A percentile compares a stretch with the other conserved stretches of the same genome.
These are phyloP conservation scores for Exophiala alcalophila DNA, from an alignment of 2,329 filamentous ascomycete species.

Conservation along the genomic window DNA sequence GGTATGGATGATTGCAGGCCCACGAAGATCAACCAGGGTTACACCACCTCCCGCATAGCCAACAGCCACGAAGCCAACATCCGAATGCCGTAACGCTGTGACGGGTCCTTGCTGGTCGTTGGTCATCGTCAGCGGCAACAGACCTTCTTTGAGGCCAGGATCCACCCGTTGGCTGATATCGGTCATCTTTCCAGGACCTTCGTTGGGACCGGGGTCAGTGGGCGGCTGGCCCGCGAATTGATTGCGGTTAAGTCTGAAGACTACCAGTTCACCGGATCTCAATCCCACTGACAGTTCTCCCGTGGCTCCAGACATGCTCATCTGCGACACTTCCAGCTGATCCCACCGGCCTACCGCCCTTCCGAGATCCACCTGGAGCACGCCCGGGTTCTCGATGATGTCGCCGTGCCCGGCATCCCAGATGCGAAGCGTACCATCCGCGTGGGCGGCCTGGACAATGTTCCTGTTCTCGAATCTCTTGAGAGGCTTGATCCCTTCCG, in stretches of 20 bases:
- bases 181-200: constrained; percentile 67
- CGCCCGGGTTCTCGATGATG: constrained; percentile 80
- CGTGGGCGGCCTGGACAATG: constrained; percentile 81
- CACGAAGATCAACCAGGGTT: constrained; percentile 80
- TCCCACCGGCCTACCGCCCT: constrained; percentile 76
- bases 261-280: constrained; percentile 73
- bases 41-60: constrained; percentile 81
- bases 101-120: constrained; percentile 80
- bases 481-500: constrained; percentile 64
- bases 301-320: constrained; percentile 75
- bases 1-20: constrained; percentile 78
- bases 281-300: constrained; percentile 84
- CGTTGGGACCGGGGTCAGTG: constrained; percentile 50
- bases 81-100: constrained; percentile 76
- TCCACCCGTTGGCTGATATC: constrained; percentile 73
- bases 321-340: constrained; percentile 71
- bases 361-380: constrained; percentile 83
- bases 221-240: constrained; percentile 59
- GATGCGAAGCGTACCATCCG: constrained; percentile 83
- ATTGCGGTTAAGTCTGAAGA: constrained; percentile 88
- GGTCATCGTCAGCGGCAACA: constrained; percentile 76
- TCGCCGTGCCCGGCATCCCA: constrained; percentile 93
- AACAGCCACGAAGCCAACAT: constrained; percentile 85
- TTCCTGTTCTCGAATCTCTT: constrained; percentile 80
- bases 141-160: constrained; percentile 68